These are phyloP conservation scores for Oryza meridionalis DNA, from an alignment of 176 grass and related monocot genomes.

Conservation along the genomic window DNA sequence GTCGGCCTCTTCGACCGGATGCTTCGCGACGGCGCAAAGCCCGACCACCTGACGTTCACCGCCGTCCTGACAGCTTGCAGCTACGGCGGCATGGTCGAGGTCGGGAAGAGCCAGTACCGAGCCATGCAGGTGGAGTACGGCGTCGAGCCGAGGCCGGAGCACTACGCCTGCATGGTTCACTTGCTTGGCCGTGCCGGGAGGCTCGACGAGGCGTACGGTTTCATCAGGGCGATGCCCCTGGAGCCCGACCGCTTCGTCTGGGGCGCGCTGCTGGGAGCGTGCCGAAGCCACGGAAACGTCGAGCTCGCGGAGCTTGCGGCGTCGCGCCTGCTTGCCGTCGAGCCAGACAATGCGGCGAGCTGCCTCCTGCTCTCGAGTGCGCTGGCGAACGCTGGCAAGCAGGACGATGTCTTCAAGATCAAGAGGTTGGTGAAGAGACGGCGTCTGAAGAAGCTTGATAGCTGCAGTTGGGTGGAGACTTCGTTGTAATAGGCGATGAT, in stretches of 20 bases:
- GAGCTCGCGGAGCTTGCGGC: constrained; percentile 53
- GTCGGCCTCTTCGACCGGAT: constrained; percentile 55
- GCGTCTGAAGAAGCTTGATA: constrained; percentile 47
- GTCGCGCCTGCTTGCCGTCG: constrained; percentile 40
- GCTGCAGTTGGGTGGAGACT: constrained; percentile 60
- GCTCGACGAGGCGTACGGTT: constrained; percentile 49
- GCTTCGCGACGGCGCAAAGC: constrained; percentile 1
- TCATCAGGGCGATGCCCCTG: constrained; percentile 62
- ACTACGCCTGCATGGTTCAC: constrained; percentile 75
- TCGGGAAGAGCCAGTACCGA: constrained; percentile 46
- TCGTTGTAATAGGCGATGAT: background rate
- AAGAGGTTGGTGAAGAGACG: constrained; percentile 56
- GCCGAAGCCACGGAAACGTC: constrained; percentile 62
- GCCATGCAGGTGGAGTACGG: constrained; percentile 48
- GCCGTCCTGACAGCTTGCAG: constrained; percentile 63
- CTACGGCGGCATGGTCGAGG: constrained; percentile 61
- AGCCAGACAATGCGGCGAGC: constrained; percentile 50
- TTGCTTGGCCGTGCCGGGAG: constrained; percentile 59
- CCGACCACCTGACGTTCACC: constrained; percentile 67
- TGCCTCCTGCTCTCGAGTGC: constrained; percentile 52
- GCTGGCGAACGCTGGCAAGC: constrained; percentile 42
- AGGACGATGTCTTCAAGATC: constrained; percentile 44
- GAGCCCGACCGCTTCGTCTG: constrained; percentile 70
- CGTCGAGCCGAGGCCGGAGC: constrained; percentile 64
- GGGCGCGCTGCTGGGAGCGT: constrained; percentile 66